Evolutionary conservation across 2,329 filamentous ascomycete genomes (phyloP).

Genomic region (Kalmusia sp.): DNA sequence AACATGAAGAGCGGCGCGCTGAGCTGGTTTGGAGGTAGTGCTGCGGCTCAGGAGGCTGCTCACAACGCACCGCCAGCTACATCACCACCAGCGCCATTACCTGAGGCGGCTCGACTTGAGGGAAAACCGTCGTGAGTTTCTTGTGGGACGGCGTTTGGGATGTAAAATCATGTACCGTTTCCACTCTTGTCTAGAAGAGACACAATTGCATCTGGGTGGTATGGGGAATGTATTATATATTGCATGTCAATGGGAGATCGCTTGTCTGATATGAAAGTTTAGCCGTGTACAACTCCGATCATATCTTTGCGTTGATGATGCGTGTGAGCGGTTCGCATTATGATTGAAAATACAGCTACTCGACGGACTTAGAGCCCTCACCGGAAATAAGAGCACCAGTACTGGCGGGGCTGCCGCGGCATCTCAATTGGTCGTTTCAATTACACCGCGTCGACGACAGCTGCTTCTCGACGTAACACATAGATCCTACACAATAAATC

Average conservation of each 20-base stretch:
- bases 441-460: too few species aligned
- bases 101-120: constrained; percentile 1
- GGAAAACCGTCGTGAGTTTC: constrained; percentile 1
- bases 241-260: constrained; percentile 1
- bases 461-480: too few species aligned
- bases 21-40: constrained; percentile 28
- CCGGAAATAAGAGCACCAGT: too few species aligned
- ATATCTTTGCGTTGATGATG: too few species aligned
- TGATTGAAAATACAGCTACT: too few species aligned
- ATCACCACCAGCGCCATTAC: constrained; percentile 6
- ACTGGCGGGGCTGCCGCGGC: too few species aligned
- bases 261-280: background rate
- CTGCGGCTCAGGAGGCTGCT: constrained; percentile 3
- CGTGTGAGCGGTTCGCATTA: too few species aligned
- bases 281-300: too few species aligned
- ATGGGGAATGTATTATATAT: constrained; percentile 7
- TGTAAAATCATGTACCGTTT: constrained; percentile 19
- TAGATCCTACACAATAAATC: too few species aligned
- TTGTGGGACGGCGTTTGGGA: background rate
- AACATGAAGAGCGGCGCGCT: constrained; percentile 73
- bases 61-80: background rate
- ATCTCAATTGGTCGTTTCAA: too few species aligned
- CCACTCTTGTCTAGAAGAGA: constrained; percentile 18
- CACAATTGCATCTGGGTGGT: constrained; percentile 10
- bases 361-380: too few species aligned